Percentiles rank a stretch among this genome's conserved stretches.
These are phyloP conservation scores for Penicillium sp. DNA, from an alignment of 2,329 filamentous ascomycete genomes.

Conservation along the genomic window DNA sequence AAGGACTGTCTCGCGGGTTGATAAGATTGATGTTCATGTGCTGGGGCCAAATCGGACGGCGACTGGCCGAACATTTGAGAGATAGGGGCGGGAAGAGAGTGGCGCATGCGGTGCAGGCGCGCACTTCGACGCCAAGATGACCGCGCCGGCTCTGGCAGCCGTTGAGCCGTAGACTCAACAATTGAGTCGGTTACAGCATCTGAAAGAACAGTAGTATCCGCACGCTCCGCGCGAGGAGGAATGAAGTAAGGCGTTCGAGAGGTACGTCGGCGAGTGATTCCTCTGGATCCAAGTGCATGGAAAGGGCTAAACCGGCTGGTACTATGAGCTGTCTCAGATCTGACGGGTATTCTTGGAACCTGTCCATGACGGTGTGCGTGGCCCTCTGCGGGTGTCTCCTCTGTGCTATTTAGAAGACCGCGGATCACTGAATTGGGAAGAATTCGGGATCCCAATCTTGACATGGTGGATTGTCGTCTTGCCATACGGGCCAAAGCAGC, in stretches of 20 bases:
- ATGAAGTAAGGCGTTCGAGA: constrained; percentile 41
- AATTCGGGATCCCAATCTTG: constrained; percentile 47
- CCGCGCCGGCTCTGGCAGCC: constrained; percentile 28
- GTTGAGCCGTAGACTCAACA: constrained; percentile 23
- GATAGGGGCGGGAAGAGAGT: constrained; percentile 45
- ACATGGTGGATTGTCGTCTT: constrained; percentile 48
- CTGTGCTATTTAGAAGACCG: constrained; percentile 45
- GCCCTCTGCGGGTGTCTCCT: constrained; percentile 47
- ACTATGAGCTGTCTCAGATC: constrained; percentile 34
- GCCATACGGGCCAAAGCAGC: constrained; percentile 35
- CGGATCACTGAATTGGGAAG: constrained; percentile 48
- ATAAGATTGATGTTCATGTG: constrained; percentile 28
- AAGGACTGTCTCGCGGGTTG: constrained; percentile 29
- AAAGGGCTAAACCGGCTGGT: constrained; percentile 42
- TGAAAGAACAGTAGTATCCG: constrained; percentile 31
- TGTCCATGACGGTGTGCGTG: constrained; percentile 45
- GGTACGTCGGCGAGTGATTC: constrained; percentile 40
- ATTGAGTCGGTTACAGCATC: constrained; percentile 30
- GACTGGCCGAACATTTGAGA: constrained; percentile 45
- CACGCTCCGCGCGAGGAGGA: constrained; percentile 36
- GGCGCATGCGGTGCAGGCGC: constrained; percentile 43
- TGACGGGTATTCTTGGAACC: constrained; percentile 37
- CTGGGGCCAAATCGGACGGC: constrained; percentile 23
- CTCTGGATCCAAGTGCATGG: constrained; percentile 38
- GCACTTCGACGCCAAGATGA: constrained; percentile 41